A percentile compares a stretch with the other conserved stretches of the same genome.
These are phyloP conservation scores for Pugionium dolabratum DNA, from an alignment of 345 rosid genomes.

Conservation along the genomic window DNA sequence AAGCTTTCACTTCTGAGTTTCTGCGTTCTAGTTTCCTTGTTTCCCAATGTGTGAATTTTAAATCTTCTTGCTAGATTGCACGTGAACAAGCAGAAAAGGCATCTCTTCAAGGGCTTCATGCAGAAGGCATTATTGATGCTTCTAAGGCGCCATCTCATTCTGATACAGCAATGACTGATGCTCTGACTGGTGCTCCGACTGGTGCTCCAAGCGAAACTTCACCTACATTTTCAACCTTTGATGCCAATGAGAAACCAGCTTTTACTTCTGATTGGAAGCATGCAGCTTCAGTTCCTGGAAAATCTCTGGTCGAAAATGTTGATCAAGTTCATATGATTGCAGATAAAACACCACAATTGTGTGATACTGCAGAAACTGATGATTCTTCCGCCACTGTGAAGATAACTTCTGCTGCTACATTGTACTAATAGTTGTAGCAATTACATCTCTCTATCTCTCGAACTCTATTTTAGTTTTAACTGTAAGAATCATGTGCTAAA, in stretches of 20 bases:
- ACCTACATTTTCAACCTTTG: constrained; percentile 48
- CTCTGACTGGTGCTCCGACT: constrained; percentile 44
- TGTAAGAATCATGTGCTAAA: constrained; percentile 29
- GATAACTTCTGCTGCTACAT: constrained; percentile 41
- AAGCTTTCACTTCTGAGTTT: constrained; percentile 21
- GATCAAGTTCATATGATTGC: constrained; percentile 45
- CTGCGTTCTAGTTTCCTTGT: constrained; percentile 15
- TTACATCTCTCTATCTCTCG: constrained; percentile 10
- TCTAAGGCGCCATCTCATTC: constrained; percentile 43
- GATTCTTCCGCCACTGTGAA: constrained; percentile 46
- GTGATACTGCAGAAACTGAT: constrained; percentile 45
- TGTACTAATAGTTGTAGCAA: constrained; percentile 48
- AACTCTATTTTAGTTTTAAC: constrained; percentile 3
- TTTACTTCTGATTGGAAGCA: constrained; percentile 43
- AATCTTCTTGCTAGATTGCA: constrained; percentile 61
- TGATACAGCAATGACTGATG: constrained; percentile 45
- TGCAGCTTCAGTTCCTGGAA: constrained; percentile 43
- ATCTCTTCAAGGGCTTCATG: constrained; percentile 41
- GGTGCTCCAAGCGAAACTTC: constrained; percentile 59
- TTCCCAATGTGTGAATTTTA: constrained; percentile 19
- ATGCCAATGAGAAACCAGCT: constrained; percentile 40
- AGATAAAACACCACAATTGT: constrained; percentile 35
- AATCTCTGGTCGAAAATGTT: constrained; percentile 38
- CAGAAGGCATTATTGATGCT: constrained; percentile 43
- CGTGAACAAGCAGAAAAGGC: constrained; percentile 66